Conservation (phyloP, 169 alveolate species). For the Plasmodium gonderi region DNA sequence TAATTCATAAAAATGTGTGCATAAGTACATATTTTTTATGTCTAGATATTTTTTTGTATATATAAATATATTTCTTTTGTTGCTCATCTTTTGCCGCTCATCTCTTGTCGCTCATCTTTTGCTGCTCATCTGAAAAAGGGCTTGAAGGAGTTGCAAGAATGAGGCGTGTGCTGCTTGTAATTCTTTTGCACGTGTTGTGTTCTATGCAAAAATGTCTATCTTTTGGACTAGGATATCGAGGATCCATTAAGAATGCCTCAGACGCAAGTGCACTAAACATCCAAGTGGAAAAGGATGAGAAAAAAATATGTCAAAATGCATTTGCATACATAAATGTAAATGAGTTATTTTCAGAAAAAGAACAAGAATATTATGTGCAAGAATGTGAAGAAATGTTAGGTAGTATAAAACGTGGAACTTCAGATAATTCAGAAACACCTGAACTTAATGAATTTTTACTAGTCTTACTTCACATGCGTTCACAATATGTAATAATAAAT, state of each 20-base stretch:
- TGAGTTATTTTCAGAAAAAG: not conserved
- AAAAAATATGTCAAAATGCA: conserved; percentile 2
- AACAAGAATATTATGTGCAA: not conserved
- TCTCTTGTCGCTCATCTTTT: too few species aligned
- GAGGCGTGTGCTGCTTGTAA: not conserved
- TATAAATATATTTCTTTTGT: too few species aligned
- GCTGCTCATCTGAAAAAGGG: too few species aligned
- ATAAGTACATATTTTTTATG: too few species aligned
- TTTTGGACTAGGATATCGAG: not conserved
- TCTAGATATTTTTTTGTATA: too few species aligned
- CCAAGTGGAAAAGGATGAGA: not conserved
- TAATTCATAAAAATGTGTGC: not conserved
- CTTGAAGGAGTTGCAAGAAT: too few species aligned
- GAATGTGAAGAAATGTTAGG: not conserved
- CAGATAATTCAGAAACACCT: not conserved
- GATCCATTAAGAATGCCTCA: not conserved
- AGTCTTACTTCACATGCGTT: conserved; percentile 12
- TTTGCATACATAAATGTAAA: not conserved
- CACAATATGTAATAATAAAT: not conserved
- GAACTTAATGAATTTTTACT: conserved; percentile 20
- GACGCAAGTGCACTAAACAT: not conserved
- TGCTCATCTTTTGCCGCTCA: too few species aligned
- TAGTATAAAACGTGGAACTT: not conserved
- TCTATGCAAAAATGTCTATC: not conserved
- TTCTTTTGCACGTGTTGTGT: not conserved